Evolutionary conservation across 1,139 yeast species (phyloP), one percentile per base, ranked within the genome.

Genomic region (Candida sp.): DNA sequence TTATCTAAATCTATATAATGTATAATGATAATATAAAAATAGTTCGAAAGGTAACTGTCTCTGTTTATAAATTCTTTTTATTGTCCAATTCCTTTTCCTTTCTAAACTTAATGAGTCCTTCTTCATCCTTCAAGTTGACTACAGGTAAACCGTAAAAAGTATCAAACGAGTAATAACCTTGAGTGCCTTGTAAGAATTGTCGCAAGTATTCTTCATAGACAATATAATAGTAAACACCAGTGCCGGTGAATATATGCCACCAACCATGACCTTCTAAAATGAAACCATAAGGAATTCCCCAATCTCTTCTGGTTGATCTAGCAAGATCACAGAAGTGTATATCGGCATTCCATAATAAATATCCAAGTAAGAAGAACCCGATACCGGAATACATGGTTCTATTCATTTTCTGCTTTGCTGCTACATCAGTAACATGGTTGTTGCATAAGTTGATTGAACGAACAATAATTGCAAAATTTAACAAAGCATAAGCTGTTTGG

Each of bases 181-280:
- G 75, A 12, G 71, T 70, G 15, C 81, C 81, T 38, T 74, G 73
- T 49, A 84, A 71, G 58, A 79, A 79, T 38, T 81, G 68, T 52
- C 95, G 77, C 54, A 87, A 68, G 57, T 84, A 86, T 61, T 87
- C 89, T 56, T 76, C 81, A 61, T 87, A 88, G 12, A 88, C 88
- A 48, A 77, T 65, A 48, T 70, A 73, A 53, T 59, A 72, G 53
- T 75, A 76, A 9, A 75, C 72, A 2, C 96, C 96, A 9, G 82
- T 70, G 3, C 95, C 95, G 0, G 96, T 88, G 49, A 88, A 75
- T 29, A 88, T 69, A 60, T 93, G 99, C 99, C 99, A 93, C 98
- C 98, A 93, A 15, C 96, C 97, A 60, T 93, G 99, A 30, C 96
- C 87, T 61, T 93, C 99, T 34, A 93, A 72, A 8, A 93, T 52